These are phyloP conservation scores for Pterocarpus macrocarpus DNA, from an alignment of 306 rosid genomes.

Conservation along the genomic window DNA sequence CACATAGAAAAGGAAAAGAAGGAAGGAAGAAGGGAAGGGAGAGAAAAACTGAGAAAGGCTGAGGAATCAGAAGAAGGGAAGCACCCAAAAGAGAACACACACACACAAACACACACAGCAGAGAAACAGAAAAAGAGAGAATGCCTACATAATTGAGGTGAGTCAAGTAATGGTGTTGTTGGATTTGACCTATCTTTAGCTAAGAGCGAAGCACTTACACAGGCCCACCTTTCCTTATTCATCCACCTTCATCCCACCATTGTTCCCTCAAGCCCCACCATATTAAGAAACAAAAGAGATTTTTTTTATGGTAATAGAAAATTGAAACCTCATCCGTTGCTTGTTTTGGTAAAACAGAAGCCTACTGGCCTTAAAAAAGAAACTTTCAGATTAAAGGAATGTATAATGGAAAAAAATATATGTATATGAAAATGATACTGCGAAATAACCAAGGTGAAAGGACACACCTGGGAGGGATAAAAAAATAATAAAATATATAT, in stretches of 20 bases:
- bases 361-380: constrained; percentile 19
- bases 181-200: constrained; percentile 42
- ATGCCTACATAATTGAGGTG: constrained; percentile 40
- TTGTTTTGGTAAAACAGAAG: constrained; percentile 58
- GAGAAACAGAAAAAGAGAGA: constrained; percentile 13
- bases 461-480: neutral
- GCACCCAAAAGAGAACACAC: constrained; percentile 14
- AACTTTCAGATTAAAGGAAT: neutral
- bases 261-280: constrained; percentile 33
- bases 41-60: neutral
- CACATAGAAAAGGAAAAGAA: constrained; percentile 32
- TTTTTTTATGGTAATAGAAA: constrained; percentile 16
- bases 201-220: constrained; percentile 29
- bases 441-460: neutral
- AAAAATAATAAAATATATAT: neutral
- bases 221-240: constrained; percentile 48
- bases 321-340: constrained; percentile 52
- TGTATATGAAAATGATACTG: constrained; percentile 36
- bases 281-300: constrained; percentile 37
- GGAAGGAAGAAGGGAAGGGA: neutral
- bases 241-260: constrained; percentile 35
- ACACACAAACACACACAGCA: neutral
- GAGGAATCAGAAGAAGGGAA: constrained; percentile 30
- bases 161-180: constrained; percentile 27
- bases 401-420: too few relatives aligned